Conservation (phyloP, 495 filamentous ascomycete species). For the Chaetomidium leptoderma region DNA sequence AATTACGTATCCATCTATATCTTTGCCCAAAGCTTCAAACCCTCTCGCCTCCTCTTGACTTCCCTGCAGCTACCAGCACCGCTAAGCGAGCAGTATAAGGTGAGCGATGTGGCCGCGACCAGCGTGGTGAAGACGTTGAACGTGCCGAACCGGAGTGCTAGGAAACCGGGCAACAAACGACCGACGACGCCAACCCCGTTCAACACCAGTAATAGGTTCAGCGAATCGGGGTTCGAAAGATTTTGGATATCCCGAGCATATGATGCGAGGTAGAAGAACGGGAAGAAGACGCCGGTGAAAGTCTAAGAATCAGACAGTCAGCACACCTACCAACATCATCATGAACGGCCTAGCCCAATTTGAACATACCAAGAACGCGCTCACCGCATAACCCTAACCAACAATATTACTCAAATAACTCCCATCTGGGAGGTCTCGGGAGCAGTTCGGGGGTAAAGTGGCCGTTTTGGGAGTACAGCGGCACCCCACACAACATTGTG, state of each 20-base stretch:
- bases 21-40: too few relatives aligned
- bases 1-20: background rate
- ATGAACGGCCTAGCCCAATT: constrained; percentile 23
- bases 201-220: background rate
- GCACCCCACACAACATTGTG: too few relatives aligned
- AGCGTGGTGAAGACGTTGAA: background rate
- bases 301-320: constrained; percentile 48
- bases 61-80: too few relatives aligned
- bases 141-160: background rate
- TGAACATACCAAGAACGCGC: constrained; percentile 43
- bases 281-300: constrained; percentile 63
- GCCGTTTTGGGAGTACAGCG: too few relatives aligned
- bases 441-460: too few relatives aligned
- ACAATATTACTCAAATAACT: too few relatives aligned
- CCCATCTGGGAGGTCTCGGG: too few relatives aligned
- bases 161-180: background rate
- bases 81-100: background rate
- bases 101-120: background rate
- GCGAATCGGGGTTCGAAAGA: background rate
- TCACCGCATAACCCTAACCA: too few relatives aligned
- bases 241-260: constrained; percentile 39
- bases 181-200: constrained; percentile 6
- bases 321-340: too few relatives aligned
- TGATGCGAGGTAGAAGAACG: constrained; percentile 57
- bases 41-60: too few relatives aligned